Evolutionary conservation across 768 basidiomycete genomes (phyloP).

Genomic region (Austroboletus eburneus): DNA sequence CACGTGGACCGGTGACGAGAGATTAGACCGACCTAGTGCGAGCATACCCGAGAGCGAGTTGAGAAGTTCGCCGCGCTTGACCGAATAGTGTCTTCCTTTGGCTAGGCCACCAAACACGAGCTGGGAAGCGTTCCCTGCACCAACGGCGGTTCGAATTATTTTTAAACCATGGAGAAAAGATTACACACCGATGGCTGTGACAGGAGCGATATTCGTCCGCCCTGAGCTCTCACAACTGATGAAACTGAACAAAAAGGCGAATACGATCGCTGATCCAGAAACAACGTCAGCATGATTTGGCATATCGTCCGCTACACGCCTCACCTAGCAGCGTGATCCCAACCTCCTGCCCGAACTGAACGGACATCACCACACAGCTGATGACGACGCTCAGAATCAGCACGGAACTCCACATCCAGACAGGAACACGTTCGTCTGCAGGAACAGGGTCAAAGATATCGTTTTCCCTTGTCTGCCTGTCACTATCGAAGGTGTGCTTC

Average conservation of each 20-base stretch:
- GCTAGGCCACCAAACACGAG: constrained; percentile 61
- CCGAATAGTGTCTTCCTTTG: constrained; percentile 38
- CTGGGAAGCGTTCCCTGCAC: constrained; percentile 45
- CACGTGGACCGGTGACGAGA: too few species aligned
- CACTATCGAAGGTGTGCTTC: background rate
- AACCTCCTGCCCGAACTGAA: constrained; percentile 53
- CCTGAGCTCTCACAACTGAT: constrained; percentile 61
- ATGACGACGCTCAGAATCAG: constrained; percentile 45
- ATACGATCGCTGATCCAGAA: constrained; percentile 37
- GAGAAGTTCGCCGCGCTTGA: constrained; percentile 15
- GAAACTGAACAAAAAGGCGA: constrained; percentile 65
- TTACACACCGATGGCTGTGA: constrained; percentile 45
- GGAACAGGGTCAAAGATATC: constrained; percentile 53
- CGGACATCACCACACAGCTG: constrained; percentile 50
- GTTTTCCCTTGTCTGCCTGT: constrained; percentile 16
- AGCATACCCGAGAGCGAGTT: constrained; percentile 27
- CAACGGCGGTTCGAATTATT: background rate
- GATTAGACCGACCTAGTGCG: constrained; percentile 11
- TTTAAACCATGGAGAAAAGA: background rate
- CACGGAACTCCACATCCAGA: constrained; percentile 51
- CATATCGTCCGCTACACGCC: background rate
- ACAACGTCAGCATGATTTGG: background rate
- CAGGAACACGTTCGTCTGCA: constrained; percentile 50
- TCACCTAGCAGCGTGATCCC: constrained; percentile 22
- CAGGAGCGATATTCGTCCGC: constrained; percentile 58